These are phyloP conservation scores for Penicillium turbatum DNA, from an alignment of 495 filamentous ascomycete genomes.

Conservation along the genomic window DNA sequence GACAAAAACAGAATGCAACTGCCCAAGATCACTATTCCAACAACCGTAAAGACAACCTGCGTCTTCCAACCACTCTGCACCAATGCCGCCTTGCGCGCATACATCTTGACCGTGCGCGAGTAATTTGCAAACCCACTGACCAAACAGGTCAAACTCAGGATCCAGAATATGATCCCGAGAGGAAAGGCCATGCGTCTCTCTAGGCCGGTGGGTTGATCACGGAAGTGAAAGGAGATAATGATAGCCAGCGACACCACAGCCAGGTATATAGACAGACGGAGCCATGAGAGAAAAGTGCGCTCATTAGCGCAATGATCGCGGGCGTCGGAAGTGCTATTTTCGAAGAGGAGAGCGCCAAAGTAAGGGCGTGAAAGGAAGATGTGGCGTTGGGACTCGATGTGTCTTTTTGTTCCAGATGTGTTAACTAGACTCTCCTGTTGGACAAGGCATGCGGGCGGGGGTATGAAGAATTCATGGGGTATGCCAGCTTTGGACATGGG, in stretches of 20 bases:
- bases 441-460: background rate
- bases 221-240: conserved; percentile 87
- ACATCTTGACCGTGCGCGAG: conserved; percentile 79
- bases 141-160: conserved; percentile 70
- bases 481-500: background rate
- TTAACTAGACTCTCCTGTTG: background rate
- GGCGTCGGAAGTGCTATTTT: conserved; percentile 83
- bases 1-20: conserved; percentile 66
- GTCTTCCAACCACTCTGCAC: conserved; percentile 96
- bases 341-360: conserved; percentile 77
- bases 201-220: conserved; percentile 58
- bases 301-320: conserved; percentile 60
- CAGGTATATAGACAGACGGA: conserved; percentile 87
- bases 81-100: conserved; percentile 69
- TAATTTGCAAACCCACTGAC: conserved; percentile 80
- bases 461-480: background rate
- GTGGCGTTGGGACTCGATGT: conserved; percentile 31
- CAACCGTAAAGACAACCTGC: conserved; percentile 68
- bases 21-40: conserved; percentile 75
- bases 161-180: conserved; percentile 85
- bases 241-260: conserved; percentile 85
- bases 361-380: conserved; percentile 69
- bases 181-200: conserved; percentile 78
- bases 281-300: conserved; percentile 85
- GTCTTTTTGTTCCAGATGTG: conserved; percentile 24